A percentile compares a stretch with the other conserved stretches of the same genome.
These are phyloP conservation scores for Fusarium hostae DNA, from an alignment of 2,329 filamentous ascomycete species.

Conservation along the genomic window DNA sequence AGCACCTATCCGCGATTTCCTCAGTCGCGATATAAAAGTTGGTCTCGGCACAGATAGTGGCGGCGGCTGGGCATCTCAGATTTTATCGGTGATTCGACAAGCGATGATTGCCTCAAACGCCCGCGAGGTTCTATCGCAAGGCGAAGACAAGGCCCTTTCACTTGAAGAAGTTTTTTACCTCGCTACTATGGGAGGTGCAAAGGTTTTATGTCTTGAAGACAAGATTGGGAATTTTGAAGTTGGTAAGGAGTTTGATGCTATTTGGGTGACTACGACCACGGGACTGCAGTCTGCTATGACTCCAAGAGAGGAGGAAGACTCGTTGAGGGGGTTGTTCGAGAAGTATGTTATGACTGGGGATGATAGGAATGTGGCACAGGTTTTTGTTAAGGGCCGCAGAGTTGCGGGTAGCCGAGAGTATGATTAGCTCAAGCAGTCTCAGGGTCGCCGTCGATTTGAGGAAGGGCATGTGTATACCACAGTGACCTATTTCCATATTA, in stretches of 20 bases:
- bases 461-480: fast-evolving
- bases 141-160: constrained; percentile 12
- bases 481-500: too few relatives aligned
- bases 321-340: constrained; percentile 1
- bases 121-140: background rate
- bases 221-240: constrained; percentile 5
- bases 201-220: background rate
- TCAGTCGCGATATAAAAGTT: constrained; percentile 1
- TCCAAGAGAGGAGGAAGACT: background rate
- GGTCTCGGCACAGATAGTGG: constrained; percentile 15
- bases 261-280: constrained; percentile 1
- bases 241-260: constrained; percentile 19
- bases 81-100: constrained; percentile 15
- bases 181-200: background rate
- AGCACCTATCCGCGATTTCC: constrained; percentile 9
- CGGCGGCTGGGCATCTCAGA: constrained; percentile 20
- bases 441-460: fast-evolving
- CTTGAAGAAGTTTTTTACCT: constrained; percentile 18
- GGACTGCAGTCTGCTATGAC: constrained; percentile 13
- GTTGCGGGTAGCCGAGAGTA: background rate
- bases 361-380: constrained; percentile 15
- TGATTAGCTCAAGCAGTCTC: fast-evolving
- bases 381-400: background rate
- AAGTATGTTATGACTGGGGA: constrained; percentile 25
- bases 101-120: constrained; percentile 22